Conservation (phyloP, 202 grass and related monocot species). For the Cymbopogon flexuosus region DNA sequence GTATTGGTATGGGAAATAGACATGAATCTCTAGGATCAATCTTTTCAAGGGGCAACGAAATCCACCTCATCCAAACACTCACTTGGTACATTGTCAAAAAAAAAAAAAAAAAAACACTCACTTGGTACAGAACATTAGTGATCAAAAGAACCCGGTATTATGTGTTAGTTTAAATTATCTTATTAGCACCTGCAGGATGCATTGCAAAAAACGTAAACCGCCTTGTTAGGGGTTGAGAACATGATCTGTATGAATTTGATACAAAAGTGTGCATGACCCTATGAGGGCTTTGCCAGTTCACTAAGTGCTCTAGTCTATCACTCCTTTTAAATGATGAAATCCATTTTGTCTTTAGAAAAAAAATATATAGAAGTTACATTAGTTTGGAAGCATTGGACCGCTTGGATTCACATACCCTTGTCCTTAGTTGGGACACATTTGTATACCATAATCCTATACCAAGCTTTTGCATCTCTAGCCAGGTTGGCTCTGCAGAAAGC, state of each 20-base stretch:
- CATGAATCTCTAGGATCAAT: not conserved
- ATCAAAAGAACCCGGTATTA: not conserved
- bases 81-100: not conserved
- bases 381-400: slow-evolving; percentile 8
- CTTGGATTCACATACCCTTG: slow-evolving; percentile 53
- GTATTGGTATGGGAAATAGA: not conserved
- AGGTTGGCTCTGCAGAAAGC: slow-evolving; percentile 71
- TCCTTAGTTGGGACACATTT: slow-evolving; percentile 66
- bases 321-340: not conserved
- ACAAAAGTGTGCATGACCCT: not conserved
- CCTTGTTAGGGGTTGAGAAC: slow-evolving; percentile 2
- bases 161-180: slow-evolving; percentile 1
- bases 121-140: not conserved
- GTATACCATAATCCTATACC: slow-evolving; percentile 87
- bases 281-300: not conserved
- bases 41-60: not conserved
- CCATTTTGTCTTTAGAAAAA: slow-evolving; percentile 11
- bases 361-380: slow-evolving; percentile 21
- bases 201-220: not conserved
- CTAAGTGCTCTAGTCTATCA: not conserved
- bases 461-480: slow-evolving; percentile 78
- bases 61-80: not conserved
- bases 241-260: not conserved
- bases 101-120: too few relatives aligned
- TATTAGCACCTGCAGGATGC: slow-evolving; percentile 4